Percentiles rank a stretch among this genome's conserved stretches.
Evolutionary conservation across 140 eudicot genomes (phyloP).

Genomic region (Bidens hawaiensis): DNA sequence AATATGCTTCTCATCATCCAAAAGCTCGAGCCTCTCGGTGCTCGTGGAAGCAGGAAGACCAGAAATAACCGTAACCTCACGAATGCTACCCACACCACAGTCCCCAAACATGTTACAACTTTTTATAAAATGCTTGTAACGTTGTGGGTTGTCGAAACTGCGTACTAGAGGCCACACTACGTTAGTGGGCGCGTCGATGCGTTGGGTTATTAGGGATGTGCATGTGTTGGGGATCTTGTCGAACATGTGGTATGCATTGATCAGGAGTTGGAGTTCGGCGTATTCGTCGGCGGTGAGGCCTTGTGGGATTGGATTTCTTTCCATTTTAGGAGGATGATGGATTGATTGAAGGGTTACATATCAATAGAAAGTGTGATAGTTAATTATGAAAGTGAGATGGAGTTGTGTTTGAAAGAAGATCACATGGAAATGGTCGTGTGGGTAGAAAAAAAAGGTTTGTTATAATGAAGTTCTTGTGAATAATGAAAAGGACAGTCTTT

Average conservation of each 20-base stretch:
- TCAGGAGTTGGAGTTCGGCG: constrained; percentile 46
- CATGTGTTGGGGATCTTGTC: constrained; percentile 62
- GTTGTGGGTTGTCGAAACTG: constrained; percentile 74
- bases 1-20: constrained; percentile 59
- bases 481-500: constrained; percentile 11
- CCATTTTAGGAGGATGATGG: constrained; percentile 19
- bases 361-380: not conserved
- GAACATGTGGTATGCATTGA: constrained; percentile 62
- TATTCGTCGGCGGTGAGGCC: constrained; percentile 56
- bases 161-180: constrained; percentile 73
- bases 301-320: constrained; percentile 35
- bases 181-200: constrained; percentile 69
- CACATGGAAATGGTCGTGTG: constrained; percentile 36
- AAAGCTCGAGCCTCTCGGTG: constrained; percentile 63
- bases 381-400: constrained; percentile 1
- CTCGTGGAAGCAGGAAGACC: constrained; percentile 93
- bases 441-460: constrained; percentile 21
- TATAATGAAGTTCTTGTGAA: constrained; percentile 24
- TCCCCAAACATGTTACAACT: constrained; percentile 63
- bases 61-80: constrained; percentile 76
- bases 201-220: constrained; percentile 78
- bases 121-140: constrained; percentile 86
- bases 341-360: not conserved
- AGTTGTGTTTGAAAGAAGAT: constrained; percentile 12
- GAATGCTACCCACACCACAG: constrained; percentile 66